These are phyloP conservation scores for Rhodotorula paludigena DNA, from an alignment of 768 basidiomycete species.

Conservation along the genomic window DNA sequence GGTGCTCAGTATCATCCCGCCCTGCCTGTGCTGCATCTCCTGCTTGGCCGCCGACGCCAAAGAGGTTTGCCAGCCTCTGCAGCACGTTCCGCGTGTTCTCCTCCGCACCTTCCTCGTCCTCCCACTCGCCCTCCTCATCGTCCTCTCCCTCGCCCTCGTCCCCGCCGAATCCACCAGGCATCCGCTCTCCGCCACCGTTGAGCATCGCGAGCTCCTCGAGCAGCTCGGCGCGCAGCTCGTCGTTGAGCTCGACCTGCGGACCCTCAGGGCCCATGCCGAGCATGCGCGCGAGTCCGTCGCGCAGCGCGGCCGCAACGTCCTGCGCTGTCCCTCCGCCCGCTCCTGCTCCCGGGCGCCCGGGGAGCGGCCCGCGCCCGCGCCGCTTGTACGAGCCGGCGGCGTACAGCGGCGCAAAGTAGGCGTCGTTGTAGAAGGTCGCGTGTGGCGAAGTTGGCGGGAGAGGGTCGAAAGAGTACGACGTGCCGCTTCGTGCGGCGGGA, in stretches of 20 bases:
- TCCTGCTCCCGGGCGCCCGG: neutral
- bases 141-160: constrained; percentile 45
- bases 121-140: constrained; percentile 8
- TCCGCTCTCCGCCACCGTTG: constrained; percentile 25
- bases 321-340: neutral
- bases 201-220: constrained; percentile 30
- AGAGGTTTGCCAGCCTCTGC: constrained; percentile 19
- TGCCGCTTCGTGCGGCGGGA: constrained; percentile 47
- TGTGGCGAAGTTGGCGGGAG: constrained; percentile 63
- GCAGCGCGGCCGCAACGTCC: constrained; percentile 17
- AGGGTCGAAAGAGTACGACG: constrained; percentile 75
- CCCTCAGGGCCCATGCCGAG: constrained; percentile 21
- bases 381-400: neutral
- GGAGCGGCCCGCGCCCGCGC: neutral
- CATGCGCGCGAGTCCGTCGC: constrained; percentile 21
- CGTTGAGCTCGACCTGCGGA: constrained; percentile 21
- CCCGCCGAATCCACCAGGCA: constrained; percentile 43
- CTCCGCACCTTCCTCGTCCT: constrained; percentile 28
- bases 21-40: neutral
- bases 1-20: neutral
- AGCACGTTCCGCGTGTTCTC: constrained; percentile 7
- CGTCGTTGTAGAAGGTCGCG: constrained; percentile 60
- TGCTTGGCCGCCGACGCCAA: constrained; percentile 12
- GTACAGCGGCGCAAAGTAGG: constrained; percentile 62
- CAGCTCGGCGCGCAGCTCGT: constrained; percentile 31